Percentiles rank a stretch among this genome's conserved stretches.
Evolutionary conservation across 129 eudicot species (phyloP).

Genomic region (Kitagawia praeruptora): DNA sequence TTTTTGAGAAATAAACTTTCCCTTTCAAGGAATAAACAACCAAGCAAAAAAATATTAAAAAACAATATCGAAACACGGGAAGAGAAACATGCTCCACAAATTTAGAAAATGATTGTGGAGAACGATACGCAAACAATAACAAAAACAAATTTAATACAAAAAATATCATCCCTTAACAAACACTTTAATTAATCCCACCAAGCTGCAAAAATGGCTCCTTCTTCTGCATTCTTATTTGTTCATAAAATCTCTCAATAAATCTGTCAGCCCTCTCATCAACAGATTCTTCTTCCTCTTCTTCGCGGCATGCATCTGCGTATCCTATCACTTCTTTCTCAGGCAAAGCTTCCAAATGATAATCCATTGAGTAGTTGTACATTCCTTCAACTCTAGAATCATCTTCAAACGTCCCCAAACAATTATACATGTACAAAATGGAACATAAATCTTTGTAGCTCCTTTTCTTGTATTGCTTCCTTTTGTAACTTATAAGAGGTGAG

Average conservation of each 20-base stretch:
- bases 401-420: slow-evolving; percentile 33
- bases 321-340: slow-evolving; percentile 21
- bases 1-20: too few relatives aligned
- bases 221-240: slow-evolving; percentile 65
- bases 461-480: slow-evolving; percentile 15
- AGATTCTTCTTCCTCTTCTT: slow-evolving; percentile 27
- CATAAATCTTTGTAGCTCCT: slow-evolving; percentile 22
- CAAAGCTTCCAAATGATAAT: slow-evolving; percentile 9
- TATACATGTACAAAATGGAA: slow-evolving; percentile 27
- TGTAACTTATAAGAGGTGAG: slow-evolving; percentile 38
- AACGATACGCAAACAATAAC: background rate
- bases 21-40: background rate
- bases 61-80: background rate
- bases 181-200: slow-evolving; percentile 5
- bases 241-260: slow-evolving; percentile 63
- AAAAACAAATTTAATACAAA: background rate
- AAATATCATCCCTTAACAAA: background rate
- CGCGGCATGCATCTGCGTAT: slow-evolving; percentile 15
- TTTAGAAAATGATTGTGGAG: background rate
- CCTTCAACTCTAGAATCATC: background rate
- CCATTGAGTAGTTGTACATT: slow-evolving; percentile 16
- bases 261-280: slow-evolving; percentile 79
- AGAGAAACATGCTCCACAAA: background rate
- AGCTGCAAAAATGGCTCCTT: slow-evolving; percentile 29
- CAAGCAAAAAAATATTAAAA: background rate